Base-by-base conservation (phyloP, 169 alveolate genomes). In the Babesia sp. region DNA sequence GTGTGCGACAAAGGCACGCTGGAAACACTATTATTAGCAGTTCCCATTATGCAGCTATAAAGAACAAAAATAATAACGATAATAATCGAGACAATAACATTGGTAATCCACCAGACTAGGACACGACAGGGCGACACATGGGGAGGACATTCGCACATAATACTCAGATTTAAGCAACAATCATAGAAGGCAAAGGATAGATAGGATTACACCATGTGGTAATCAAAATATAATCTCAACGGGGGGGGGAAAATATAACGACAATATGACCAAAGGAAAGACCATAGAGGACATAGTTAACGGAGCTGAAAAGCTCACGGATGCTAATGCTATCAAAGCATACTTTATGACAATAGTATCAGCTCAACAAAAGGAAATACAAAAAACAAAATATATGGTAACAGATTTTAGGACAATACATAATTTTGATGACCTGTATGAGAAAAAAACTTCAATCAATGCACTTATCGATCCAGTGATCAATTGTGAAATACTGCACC, bases 291-390 rank as follows among this genome's bases (percentile, higher is more conserved):
- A 28, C 61, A 64, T 64, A 7, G 63, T 50, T 50, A 64, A 26
- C 31, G 74, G 61, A 18, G 45, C 39, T 39, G 59, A n/a, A 11
- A 45, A 64, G 74, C 61, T 77, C 64, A 66, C 45, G 28, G 79
- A 77, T 31, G 73, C 58, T 3, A 66, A 24, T 36, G 36, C 42
- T 42, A 54, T 79, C 28, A 76, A 66, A 48, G 44, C 83, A 31
- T 72, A 59, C 57, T 50, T 56, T 12, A 26, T 72, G 37, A 42
- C 87, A 5, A 46, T 71, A 18, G 45, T 79, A 8, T 33, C 83
- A 5, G 71, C 76, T 24, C 61, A 56, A 39, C 87, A 79, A 34
- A 48, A 79, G 51, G 87, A 79, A 60, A 7, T 79, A 1, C 83
- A 60, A 34, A 59, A 63, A 11, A 79, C 83, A 33, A 79, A 71